Base-by-base conservation (phyloP, 306 rosid genomes). In the Cucurbita argyrosperma region DNA sequence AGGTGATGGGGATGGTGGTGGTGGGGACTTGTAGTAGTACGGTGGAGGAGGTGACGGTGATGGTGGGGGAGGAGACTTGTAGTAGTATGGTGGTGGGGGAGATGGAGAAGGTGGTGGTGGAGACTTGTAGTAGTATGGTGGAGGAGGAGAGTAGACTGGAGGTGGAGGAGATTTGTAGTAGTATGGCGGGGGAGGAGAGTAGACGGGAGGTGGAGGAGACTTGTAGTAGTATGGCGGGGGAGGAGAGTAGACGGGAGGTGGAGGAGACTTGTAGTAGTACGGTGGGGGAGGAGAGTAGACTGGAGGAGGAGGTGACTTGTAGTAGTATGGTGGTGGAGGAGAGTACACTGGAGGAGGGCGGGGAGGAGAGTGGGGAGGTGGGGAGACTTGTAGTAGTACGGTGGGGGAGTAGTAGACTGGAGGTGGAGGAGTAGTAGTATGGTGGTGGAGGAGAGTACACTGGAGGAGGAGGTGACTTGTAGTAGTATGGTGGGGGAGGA, bases 11-110 rank as follows among this genome's bases (percentile, higher is more conserved):
- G 4, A 76, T 0, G 87, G 87, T 1, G 89, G 92, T 12, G 92
- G 92, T 1, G 92, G 92, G 0, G 96, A 86, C 35, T 86, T 80
- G 80, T 90, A 90, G 1, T 54, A 0, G 42, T 86, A 83, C 2
- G 74, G 50, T 0, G 88, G 85, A 0, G 80, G n/a, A 1, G 90
- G 86, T 1, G 90, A 72, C 0, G 14, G 18, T 0, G 5, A 12
- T 2, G 76, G 49, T n/a, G 64, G 89, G 10, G 89, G 87, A 0
- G 89, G 87, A 3, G 89, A 81, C 1, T 52, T 86, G 59, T 88
- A 88, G 60, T 85, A 62, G 55, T 85, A 50, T 3, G 79, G 39
- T 11, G 82, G 84, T 0, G 82, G 81, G 0, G 84, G 85, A 0
- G 85, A 81, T 3, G 78, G 75, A 0, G 23, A 21, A 21, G 23